Evolutionary conservation across 352 stramenopile genomes (phyloP), one percentile per base, ranked within the genome.

Genomic region (Phytopythium ostracodes): DNA sequence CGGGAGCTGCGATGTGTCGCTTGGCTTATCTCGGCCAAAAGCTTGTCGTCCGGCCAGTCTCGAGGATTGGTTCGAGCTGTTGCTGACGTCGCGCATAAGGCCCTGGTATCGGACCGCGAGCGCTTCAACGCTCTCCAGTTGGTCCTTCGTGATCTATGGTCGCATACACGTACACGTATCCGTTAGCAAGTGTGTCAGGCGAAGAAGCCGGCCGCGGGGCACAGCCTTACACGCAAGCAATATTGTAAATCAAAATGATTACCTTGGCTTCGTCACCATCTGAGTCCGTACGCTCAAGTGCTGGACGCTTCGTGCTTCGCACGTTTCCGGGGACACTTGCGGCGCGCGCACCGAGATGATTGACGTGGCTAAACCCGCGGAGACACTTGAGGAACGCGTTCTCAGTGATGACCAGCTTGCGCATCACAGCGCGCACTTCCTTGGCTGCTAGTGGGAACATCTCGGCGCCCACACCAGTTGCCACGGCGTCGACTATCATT

Each of bases 341-440:
- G 25, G 49, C 14, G 14, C 49, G 27, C 7, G n/a, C 3, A 17
- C 15, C 36, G 1, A 59, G n/a, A 7, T 49, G 20, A 22, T 59
- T 8, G 9, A 35, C 38, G 35, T 59, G 53, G 35, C 53, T 62
- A 31, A 76, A 85, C 0, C 78, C 80, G 12, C 76, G 60, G 18
- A 92, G 64, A 58, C 83, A 92, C 50, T 75, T 70, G 46, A 89
- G 60, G 52, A 92, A 92, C n/a, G 79, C 80, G 25, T 82, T 70
- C n/a, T 90, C 80, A 38, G 76, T 61, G 27, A 75, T 47, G 24
- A 66, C 72, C 3, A 92, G 65, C 0, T 62, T 64, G 24, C 64
- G 67, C 31, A 92, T 74, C 50, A 92, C 84, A 15, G 71, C 68
- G 33, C 76, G 63, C 31, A 75, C 81, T 61, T 90, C 65, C 25